Evolutionary conservation across 2,329 filamentous ascomycete genomes (phyloP).

Genomic region (Pyrenochaeta sp.): DNA sequence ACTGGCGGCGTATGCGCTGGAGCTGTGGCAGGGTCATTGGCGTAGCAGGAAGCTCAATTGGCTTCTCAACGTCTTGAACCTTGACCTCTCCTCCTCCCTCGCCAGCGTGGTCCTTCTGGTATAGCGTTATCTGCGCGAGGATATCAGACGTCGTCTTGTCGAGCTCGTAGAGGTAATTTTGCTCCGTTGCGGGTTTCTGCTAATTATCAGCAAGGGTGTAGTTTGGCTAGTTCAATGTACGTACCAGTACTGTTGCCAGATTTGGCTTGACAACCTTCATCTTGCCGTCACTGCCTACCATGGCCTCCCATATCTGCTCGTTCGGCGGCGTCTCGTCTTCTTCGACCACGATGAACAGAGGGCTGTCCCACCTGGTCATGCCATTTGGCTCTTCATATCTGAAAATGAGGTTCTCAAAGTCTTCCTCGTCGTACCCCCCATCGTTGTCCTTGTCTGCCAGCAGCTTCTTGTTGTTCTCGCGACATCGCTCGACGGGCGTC

Average conservation of each 20-base stretch:
- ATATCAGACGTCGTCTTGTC: slow-evolving; percentile 82
- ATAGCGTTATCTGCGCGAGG: slow-evolving; percentile 73
- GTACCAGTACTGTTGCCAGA: slow-evolving; percentile 72
- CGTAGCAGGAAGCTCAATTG: slow-evolving; percentile 71
- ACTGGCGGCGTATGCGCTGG: slow-evolving; percentile 79
- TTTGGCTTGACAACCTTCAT: slow-evolving; percentile 75
- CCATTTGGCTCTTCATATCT: slow-evolving; percentile 87
- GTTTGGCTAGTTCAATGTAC: slow-evolving; percentile 8
- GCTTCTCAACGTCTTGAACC: slow-evolving; percentile 62
- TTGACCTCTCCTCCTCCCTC: slow-evolving; percentile 68
- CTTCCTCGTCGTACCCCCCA: slow-evolving; percentile 64
- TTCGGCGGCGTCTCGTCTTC: slow-evolving; percentile 75
- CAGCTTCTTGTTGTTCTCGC: slow-evolving; percentile 67
- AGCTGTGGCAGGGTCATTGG: slow-evolving; percentile 77
- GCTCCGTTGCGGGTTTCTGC: slow-evolving; percentile 66
- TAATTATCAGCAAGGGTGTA: slow-evolving; percentile 3
- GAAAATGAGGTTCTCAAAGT: slow-evolving; percentile 83
- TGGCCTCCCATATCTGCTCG: slow-evolving; percentile 76
- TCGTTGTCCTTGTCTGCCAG: slow-evolving; percentile 52
- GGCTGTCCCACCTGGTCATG: slow-evolving; percentile 85
- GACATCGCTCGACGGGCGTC: slow-evolving; percentile 63
- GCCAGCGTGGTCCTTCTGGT: slow-evolving; percentile 69
- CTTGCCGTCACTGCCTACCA: slow-evolving; percentile 69
- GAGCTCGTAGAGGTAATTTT: slow-evolving; percentile 81
- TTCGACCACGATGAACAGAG: slow-evolving; percentile 80